Evolutionary conservation across 257 asterid genomes (phyloP), one percentile per base, ranked within the genome.

Genomic region (Nyctanthes arbortristis): DNA sequence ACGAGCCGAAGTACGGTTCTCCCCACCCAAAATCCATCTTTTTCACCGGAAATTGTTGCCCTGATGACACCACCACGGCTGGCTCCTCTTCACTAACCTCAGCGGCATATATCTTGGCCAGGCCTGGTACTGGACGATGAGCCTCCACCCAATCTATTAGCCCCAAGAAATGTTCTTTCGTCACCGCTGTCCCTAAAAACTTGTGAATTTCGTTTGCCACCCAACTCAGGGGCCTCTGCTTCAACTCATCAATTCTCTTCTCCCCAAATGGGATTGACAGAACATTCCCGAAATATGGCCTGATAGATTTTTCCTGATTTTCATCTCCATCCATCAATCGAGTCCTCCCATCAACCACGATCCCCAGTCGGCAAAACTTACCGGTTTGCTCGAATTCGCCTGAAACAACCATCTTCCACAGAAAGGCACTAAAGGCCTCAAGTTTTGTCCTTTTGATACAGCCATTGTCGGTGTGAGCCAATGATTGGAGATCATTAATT

Each of bases 1-100:
- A 84, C 0, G 96, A 87, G 0, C 88, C 87, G 1, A 89, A 85
- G 8, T n/a, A 69, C 2, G 96, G 82, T 16, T 22, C 2, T 4
- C 96, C 95, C 87, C 85, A 90, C 20, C 96, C 96, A 7, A 81
- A 87, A 25, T 90, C 89, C 79, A 87, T 73, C 36, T 76, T 72
- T 2, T 63, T 10, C 2, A 79, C 74, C 0, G 92, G 92, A 66
- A 90, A 87, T 4, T 62, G 61, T 52, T 25, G 80, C 72, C 90
- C 93, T 0, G 89, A 81, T 5, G 96, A 86, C 54, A 89, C 89
- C 61, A 89, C 88, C 35, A 89, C 78, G 1, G 93, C 88, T 0
- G 88, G 84, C 69, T 79, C 88, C 69, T 77, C 85, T 7, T n/a
- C 75, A 0, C 71, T 71, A n/a, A 56, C 87, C 61, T 45, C 32